Evolutionary conservation across 108 stramenopile genomes (phyloP).

Genomic region (Cyclotella baltica): DNA sequence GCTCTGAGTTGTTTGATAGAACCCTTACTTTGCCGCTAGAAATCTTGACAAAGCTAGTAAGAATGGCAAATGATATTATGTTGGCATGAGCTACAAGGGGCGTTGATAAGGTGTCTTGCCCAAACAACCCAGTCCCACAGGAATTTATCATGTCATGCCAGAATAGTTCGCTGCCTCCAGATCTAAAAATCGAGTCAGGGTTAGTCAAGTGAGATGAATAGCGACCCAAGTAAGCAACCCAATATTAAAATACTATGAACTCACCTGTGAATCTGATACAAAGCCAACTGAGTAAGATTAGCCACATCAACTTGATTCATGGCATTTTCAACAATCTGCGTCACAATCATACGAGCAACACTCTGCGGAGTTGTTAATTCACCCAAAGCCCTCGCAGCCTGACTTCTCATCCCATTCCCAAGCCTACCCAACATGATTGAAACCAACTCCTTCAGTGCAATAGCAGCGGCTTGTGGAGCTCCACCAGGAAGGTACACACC

Average conservation of each 20-base stretch:
- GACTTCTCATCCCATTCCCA: constrained; percentile 24
- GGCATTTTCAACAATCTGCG: constrained; percentile 59
- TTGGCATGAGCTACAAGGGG: constrained; percentile 51
- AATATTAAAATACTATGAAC: too few relatives aligned
- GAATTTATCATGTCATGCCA: constrained; percentile 91
- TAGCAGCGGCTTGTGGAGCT: constrained; percentile 77
- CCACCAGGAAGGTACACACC: constrained; percentile 65
- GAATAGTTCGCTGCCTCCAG: constrained; percentile 88
- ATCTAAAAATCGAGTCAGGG: too few relatives aligned
- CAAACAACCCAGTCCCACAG: constrained; percentile 78
- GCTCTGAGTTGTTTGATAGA: constrained; percentile 47
- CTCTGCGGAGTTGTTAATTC: neutral
- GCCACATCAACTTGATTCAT: constrained; percentile 71
- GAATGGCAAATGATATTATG: constrained; percentile 70
- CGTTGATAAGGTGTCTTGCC: constrained; percentile 41
- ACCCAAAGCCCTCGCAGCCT: neutral
- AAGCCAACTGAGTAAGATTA: constrained; percentile 80
- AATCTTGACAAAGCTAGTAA: constrained; percentile 80
- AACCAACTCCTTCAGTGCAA: constrained; percentile 76
- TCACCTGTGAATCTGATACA: constrained; percentile 86
- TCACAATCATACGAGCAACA: constrained; percentile 27
- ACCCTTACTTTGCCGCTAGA: constrained; percentile 71
- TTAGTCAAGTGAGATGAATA: too few relatives aligned
- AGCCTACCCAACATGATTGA: constrained; percentile 47
- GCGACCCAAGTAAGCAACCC: too few relatives aligned